Evolutionary conservation across 2,329 filamentous ascomycete species (phyloP).

Genomic region (Alternaria burnsii): DNA sequence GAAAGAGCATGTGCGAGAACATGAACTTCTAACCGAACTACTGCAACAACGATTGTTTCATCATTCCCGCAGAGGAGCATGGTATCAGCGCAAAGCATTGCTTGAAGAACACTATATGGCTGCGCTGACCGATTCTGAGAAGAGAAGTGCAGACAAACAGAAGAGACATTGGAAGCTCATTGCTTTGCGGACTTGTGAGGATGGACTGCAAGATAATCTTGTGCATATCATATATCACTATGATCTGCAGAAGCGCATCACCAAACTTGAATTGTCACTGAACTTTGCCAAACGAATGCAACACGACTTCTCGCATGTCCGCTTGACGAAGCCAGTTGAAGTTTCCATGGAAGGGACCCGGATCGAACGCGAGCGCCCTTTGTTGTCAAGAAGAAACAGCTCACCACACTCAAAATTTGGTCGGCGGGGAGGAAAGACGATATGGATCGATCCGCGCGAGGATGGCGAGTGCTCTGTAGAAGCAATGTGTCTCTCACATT

Average conservation of each 20-base stretch:
- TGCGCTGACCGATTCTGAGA: constrained; percentile 36
- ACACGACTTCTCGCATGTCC: constrained; percentile 90
- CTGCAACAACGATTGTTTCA: constrained; percentile 86
- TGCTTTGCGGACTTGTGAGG: constrained; percentile 82
- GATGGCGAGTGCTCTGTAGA: constrained; percentile 85
- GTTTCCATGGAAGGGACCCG: constrained; percentile 80
- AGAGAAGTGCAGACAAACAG: constrained; percentile 62
- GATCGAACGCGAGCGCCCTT: constrained; percentile 67
- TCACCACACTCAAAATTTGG: constrained; percentile 45
- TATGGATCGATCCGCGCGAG: constrained; percentile 84
- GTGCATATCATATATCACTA: constrained; percentile 95
- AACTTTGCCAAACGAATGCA: constrained; percentile 85
- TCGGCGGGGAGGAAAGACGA: constrained; percentile 71
- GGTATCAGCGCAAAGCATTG: constrained; percentile 95
- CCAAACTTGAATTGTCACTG: constrained; percentile 85
- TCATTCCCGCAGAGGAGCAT: constrained; percentile 80
- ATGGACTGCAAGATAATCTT: constrained; percentile 83
- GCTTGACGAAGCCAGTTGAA: constrained; percentile 77
- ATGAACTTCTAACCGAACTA: constrained; percentile 76
- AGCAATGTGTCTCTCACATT: constrained; percentile 90
- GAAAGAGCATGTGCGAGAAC: constrained; percentile 81
- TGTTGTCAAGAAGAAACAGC: constrained; percentile 40
- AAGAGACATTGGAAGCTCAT: constrained; percentile 84
- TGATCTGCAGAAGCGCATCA: constrained; percentile 91
- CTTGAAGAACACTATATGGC: constrained; percentile 96